phyloP scores from a whole-genome alignment of 2,329 filamentous ascomycete genomes.

The Colletotrichum cereale region DNA sequence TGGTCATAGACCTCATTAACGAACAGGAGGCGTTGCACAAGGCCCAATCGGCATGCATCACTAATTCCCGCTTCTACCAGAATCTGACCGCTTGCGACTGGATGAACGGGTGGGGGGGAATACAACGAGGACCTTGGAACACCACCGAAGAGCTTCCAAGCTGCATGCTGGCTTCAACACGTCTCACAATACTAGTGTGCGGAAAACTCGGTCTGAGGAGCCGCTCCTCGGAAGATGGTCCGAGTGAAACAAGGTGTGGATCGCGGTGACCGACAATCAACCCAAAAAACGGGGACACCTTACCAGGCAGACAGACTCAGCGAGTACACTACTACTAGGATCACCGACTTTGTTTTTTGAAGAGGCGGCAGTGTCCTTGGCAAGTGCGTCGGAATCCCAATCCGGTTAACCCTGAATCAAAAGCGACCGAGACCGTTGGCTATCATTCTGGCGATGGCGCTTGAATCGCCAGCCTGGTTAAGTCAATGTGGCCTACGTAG shows the following conservation, averaged over 20 bases:
- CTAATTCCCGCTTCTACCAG: not conserved
- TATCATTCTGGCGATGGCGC: not conserved
- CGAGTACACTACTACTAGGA: no score
- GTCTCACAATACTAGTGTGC: not conserved
- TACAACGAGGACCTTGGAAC: not conserved
- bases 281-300: not conserved
- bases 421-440: not conserved
- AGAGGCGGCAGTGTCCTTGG: not conserved
- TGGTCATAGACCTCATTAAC: not conserved
- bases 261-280: not conserved
- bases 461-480: not conserved
- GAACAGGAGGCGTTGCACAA: not conserved
- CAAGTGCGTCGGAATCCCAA: not conserved
- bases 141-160: not conserved
- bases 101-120: slow-evolving; percentile 1
- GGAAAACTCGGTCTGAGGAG: slow-evolving; percentile 6
- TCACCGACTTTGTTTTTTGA: not conserved
- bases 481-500: no score
- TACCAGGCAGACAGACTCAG: not conserved
- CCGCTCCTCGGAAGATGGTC: not conserved
- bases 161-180: not conserved
- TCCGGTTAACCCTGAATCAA: not conserved
- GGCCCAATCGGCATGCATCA: not conserved
- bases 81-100: not conserved
- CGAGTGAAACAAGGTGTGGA: not conserved